phyloP scores from a whole-genome alignment of 2,329 filamentous ascomycete species.

The Zymoseptoria tritici region DNA sequence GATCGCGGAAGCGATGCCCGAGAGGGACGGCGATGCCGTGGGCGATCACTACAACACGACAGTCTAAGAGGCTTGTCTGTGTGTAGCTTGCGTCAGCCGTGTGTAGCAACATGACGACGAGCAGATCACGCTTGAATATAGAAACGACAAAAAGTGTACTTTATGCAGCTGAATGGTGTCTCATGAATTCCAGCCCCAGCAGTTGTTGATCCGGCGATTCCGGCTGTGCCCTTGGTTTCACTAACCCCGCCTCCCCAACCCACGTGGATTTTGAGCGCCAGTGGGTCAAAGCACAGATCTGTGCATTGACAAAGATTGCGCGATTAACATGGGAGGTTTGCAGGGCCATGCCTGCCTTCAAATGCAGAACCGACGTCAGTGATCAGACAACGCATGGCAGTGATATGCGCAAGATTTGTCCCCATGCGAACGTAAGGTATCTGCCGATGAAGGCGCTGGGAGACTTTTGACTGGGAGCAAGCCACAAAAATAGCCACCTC shows the following conservation, averaged over 20 bases:
- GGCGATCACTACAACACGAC: conserved; percentile 43
- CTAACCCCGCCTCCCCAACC: too few relatives aligned
- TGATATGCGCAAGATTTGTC: not conserved
- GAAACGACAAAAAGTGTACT: not conserved
- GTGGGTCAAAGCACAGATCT: not conserved
- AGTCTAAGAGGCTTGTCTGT: conserved; percentile 28
- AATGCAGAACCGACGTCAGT: not conserved
- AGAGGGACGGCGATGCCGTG: conserved; percentile 34
- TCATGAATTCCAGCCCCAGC: not conserved
- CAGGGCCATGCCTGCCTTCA: not conserved
- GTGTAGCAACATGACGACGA: not conserved
- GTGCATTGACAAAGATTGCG: not conserved
- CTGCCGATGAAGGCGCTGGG: too few relatives aligned
- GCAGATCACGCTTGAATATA: not conserved
- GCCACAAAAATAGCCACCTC: not conserved
- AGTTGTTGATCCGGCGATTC: not conserved
- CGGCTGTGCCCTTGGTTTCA: not conserved
- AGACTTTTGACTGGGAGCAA: not conserved
- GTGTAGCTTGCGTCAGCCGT: not conserved
- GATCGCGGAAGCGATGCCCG: conserved; percentile 37
- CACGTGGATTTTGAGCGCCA: not conserved
- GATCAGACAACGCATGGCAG: not conserved
- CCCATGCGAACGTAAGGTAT: too few relatives aligned
- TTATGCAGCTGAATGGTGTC: not conserved
- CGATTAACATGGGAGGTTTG: not conserved